Evolutionary conservation across 352 stramenopile genomes (phyloP).

Genomic region (Phytophthora palmivora): DNA sequence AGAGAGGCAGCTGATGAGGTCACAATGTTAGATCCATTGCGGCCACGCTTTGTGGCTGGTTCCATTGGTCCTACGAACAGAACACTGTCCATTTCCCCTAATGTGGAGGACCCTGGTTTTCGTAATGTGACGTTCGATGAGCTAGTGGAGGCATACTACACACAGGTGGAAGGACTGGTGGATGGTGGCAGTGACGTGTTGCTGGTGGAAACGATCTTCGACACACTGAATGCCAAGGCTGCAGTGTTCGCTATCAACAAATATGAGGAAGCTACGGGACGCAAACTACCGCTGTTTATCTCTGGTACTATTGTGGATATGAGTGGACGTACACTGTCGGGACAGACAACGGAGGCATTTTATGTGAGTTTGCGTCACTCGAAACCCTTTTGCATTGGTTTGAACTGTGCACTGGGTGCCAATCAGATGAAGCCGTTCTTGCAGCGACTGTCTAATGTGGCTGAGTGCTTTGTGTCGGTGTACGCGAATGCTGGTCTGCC

Average conservation of each 20-base stretch:
- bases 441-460: slow-evolving; percentile 89
- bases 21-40: slow-evolving; percentile 91
- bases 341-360: slow-evolving; percentile 97
- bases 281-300: slow-evolving; percentile 96
- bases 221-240: slow-evolving; percentile 98
- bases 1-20: slow-evolving; percentile 94
- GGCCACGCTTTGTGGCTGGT: slow-evolving; percentile 95
- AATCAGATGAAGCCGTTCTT: slow-evolving; percentile 97
- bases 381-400: slow-evolving; percentile 96
- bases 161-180: slow-evolving; percentile 94
- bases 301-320: slow-evolving; percentile 97
- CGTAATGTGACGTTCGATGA: slow-evolving; percentile 98
- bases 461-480: slow-evolving; percentile 97
- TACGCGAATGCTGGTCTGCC: slow-evolving; percentile 97
- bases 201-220: slow-evolving; percentile 98
- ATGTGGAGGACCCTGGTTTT: slow-evolving; percentile 93
- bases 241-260: slow-evolving; percentile 95
- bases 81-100: slow-evolving; percentile 96
- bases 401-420: slow-evolving; percentile 97
- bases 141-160: slow-evolving; percentile 96
- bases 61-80: slow-evolving; percentile 97
- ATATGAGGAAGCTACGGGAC: slow-evolving; percentile 91
- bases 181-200: slow-evolving; percentile 96
- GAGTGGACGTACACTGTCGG: slow-evolving; percentile 95
- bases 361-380: slow-evolving; percentile 96